Evolutionary conservation across 441 rosid genomes (phyloP), one percentile per base, ranked within the genome.

Genomic region (Omphalea diandra): DNA sequence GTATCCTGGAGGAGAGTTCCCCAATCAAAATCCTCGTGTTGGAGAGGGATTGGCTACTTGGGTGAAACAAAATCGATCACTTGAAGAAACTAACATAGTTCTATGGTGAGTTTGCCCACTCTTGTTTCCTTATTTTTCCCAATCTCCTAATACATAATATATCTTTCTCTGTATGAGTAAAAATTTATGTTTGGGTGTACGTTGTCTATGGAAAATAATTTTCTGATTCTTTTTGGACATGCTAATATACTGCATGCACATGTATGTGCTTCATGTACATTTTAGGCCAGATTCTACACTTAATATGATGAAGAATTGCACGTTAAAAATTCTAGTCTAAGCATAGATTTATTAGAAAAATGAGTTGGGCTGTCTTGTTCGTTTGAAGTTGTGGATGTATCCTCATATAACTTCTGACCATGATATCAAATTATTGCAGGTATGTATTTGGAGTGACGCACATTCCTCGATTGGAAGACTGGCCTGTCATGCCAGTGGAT

Each of bases 401-500:
- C 59, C 8, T 1, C 33, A 14, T 55, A 12, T 27, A 14, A 4
- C 15, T 26, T 4, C 66, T 58, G 49, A 60, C 47, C 11, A 43
- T 38, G 7, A 32, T 14, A 67, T 73, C 82, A 85, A 83, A 67
- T 31, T 35, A n/a, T 70, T 49, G 49, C 74, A 92, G 97, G 98
- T 92, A 92, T 61, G 90, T 90, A 67, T 92, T 92, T 77, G 98
- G 98, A 63, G 80, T 90, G 73, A 90, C 81, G 29, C 97, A 90
- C 70, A 87, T 90, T 57, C 98, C 98, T 62, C 85, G 98, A 66
- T 79, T 92, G 70, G 98, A 92, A 80, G 98, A 92, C 75, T 92
- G 98, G 98, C 98, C 98, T 2, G 93, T 92, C 71, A 92, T 90
- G 98, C 98, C 98, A 0, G 98, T 87, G 29, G 98, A 92, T 27